These are phyloP conservation scores for Madurella mycetomatis DNA, from an alignment of 2,329 filamentous ascomycete species.

Conservation along the genomic window DNA sequence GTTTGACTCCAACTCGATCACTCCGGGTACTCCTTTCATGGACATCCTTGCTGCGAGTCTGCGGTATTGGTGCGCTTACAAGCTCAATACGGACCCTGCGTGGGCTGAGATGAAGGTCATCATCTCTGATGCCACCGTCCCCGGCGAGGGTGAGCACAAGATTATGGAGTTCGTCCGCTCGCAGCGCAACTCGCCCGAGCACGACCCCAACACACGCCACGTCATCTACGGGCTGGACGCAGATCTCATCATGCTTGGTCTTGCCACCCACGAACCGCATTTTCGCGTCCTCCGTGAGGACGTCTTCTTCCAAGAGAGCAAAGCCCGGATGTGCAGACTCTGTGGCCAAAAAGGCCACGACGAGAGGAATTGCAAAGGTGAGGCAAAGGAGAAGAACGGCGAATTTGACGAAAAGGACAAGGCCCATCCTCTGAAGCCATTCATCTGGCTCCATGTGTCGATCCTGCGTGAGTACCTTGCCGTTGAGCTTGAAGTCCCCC, in stretches of 20 bases:
- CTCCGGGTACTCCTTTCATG: slow-evolving; percentile 98
- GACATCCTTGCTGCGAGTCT: slow-evolving; percentile 85
- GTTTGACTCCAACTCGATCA: slow-evolving; percentile 85
- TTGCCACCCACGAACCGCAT: slow-evolving; percentile 95
- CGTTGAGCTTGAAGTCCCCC: slow-evolving; percentile 78
- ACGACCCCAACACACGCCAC: slow-evolving; percentile 94
- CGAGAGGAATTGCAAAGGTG: slow-evolving; percentile 76
- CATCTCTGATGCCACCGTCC: slow-evolving; percentile 96
- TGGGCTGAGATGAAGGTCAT: slow-evolving; percentile 97
- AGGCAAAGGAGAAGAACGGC: slow-evolving; percentile 70
- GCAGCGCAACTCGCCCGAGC: slow-evolving; percentile 81
- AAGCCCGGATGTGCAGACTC: slow-evolving; percentile 74
- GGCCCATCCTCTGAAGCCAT: slow-evolving; percentile 71
- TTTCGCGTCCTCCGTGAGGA: slow-evolving; percentile 96
- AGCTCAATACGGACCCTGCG: slow-evolving; percentile 91
- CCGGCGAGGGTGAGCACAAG: slow-evolving; percentile 97
- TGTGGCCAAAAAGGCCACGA: slow-evolving; percentile 93
- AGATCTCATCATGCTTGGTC: slow-evolving; percentile 96
- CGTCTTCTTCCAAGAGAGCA: slow-evolving; percentile 87
- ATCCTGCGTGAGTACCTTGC: slow-evolving; percentile 89
- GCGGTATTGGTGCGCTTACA: slow-evolving; percentile 96
- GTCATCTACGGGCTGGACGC: slow-evolving; percentile 98
- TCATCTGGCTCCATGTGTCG: slow-evolving; percentile 96
- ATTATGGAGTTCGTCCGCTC: slow-evolving; percentile 98
- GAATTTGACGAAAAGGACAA: slow-evolving; percentile 80